These are phyloP conservation scores for Phytophthora colocasiae DNA, from an alignment of 352 stramenopile species.

Conservation along the genomic window DNA sequence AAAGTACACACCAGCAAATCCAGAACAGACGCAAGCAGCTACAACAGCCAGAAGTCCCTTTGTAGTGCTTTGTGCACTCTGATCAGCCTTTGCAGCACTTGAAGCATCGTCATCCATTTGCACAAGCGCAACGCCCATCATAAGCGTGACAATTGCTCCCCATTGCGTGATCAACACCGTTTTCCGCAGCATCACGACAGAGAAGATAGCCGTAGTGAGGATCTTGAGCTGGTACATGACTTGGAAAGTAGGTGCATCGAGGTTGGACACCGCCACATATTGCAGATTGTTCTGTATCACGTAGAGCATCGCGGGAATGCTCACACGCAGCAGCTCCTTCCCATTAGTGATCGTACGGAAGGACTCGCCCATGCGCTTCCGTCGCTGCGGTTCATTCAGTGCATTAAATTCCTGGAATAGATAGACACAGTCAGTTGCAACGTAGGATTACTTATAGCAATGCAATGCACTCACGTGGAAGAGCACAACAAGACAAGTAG, in stretches of 20 bases:
- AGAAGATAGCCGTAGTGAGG: constrained; percentile 87
- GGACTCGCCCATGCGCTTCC: constrained; percentile 33
- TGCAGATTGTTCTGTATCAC: constrained; percentile 89
- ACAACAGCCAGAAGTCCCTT: constrained; percentile 76
- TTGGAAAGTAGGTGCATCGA: constrained; percentile 84
- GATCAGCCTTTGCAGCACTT: constrained; percentile 16
- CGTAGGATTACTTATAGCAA: not conserved
- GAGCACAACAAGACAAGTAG: constrained; percentile 56
- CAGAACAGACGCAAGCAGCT: constrained; percentile 78
- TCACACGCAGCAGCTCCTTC: constrained; percentile 74
- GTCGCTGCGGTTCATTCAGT: constrained; percentile 33
- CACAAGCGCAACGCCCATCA: constrained; percentile 81
- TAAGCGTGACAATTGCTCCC: constrained; percentile 81
- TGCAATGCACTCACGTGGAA: constrained; percentile 30
- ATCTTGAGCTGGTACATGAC: constrained; percentile 92
- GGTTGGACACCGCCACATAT: constrained; percentile 82
- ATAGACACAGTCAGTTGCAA: constrained; percentile 4
- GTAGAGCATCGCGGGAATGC: constrained; percentile 80
- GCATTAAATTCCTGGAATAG: constrained; percentile 36
- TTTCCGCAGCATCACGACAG: constrained; percentile 78
- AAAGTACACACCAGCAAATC: constrained; percentile 88
- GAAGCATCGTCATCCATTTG: constrained; percentile 63
- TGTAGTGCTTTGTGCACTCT: constrained; percentile 62
- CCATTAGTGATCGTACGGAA: constrained; percentile 64
- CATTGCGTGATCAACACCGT: constrained; percentile 79